A percentile compares a stretch with the other conserved stretches of the same genome.
These are phyloP conservation scores for Globisporangium heterothallicum DNA, from an alignment of 352 stramenopile genomes.

Conservation along the genomic window DNA sequence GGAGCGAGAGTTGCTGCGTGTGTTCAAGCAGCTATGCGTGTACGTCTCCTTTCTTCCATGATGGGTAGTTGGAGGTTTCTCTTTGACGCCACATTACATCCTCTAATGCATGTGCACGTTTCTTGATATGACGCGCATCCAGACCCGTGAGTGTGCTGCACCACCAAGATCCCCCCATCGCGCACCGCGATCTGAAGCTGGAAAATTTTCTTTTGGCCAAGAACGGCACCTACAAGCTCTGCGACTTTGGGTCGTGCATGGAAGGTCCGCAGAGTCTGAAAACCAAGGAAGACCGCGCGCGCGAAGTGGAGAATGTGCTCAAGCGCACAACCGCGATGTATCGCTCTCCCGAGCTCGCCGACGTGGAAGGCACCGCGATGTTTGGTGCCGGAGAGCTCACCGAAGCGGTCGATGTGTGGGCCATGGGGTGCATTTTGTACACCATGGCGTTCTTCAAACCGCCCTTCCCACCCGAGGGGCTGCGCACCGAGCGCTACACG, in stretches of 20 bases:
- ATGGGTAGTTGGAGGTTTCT: too few relatives aligned
- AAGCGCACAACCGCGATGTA: conserved; percentile 98
- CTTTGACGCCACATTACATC: not conserved
- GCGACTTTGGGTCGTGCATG: conserved; percentile 93
- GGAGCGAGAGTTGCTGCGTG: conserved; percentile 56
- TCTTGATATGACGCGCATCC: not conserved
- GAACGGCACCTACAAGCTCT: conserved; percentile 92
- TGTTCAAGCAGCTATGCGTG: conserved; percentile 73
- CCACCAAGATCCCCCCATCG: conserved; percentile 84
- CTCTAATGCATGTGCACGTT: not conserved
- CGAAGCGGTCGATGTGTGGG: conserved; percentile 91
- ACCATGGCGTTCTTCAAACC: conserved; percentile 94
- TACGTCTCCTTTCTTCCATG: conserved; percentile 33
- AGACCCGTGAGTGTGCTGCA: conserved; percentile 65
- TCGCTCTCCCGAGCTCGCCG: conserved; percentile 94
- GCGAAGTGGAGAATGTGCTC: conserved; percentile 92
- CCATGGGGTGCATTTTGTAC: conserved; percentile 95
- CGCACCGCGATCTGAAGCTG: conserved; percentile 96
- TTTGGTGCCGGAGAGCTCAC: conserved; percentile 91
- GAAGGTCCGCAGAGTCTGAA: conserved; percentile 67
- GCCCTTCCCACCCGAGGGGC: conserved; percentile 93
- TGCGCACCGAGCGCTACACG: conserved; percentile 92
- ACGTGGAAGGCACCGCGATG: conserved; percentile 88
- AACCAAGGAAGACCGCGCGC: conserved; percentile 78
- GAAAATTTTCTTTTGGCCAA: conserved; percentile 94